Evolutionary conservation across 2,329 filamentous ascomycete species (phyloP).

Genomic region (Colletotrichum destructivum): DNA sequence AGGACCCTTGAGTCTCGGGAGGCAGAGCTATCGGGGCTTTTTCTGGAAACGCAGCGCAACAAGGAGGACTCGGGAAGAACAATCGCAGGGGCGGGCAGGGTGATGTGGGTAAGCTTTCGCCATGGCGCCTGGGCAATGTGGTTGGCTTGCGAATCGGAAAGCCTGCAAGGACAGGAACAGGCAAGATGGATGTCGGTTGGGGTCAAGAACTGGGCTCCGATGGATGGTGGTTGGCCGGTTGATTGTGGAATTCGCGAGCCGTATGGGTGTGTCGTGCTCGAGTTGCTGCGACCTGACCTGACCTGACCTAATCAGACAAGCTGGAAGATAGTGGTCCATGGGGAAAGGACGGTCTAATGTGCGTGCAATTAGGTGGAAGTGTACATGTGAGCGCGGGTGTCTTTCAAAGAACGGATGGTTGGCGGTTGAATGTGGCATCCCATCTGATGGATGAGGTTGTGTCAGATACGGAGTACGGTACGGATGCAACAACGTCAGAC

Average conservation of each 20-base stretch:
- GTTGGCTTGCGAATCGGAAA: constrained; percentile 1
- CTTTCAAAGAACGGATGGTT: not conserved
- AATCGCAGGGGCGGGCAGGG: not conserved
- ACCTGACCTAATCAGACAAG: too few species aligned
- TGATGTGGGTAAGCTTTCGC: constrained; percentile 18
- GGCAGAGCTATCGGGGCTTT: constrained; percentile 8
- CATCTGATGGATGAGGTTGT: not conserved
- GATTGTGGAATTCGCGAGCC: not conserved
- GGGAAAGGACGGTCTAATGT: constrained; percentile 18
- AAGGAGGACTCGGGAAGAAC: not conserved
- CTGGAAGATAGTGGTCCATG: constrained; percentile 18
- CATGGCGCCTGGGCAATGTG: constrained; percentile 26
- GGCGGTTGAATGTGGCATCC: constrained; percentile 11
- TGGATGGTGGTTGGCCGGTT: constrained; percentile 13
- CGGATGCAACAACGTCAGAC: constrained; percentile 18
- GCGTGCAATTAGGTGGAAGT: not conserved
- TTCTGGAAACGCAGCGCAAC: constrained; percentile 3
- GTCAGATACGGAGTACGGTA: constrained; percentile 9
- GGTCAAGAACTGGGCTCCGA: constrained; percentile 13
- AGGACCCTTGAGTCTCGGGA: constrained; percentile 27
- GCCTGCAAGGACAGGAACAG: constrained; percentile 3
- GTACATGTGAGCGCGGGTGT: not conserved
- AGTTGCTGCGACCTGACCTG: constrained; percentile 7
- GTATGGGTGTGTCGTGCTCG: not conserved
- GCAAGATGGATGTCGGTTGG: constrained; percentile 12